A percentile compares a stretch with the other conserved stretches of the same genome.
Evolutionary conservation across 2,329 filamentous ascomycete species (phyloP).

Genomic region (Aspergillus hiratsukae): DNA sequence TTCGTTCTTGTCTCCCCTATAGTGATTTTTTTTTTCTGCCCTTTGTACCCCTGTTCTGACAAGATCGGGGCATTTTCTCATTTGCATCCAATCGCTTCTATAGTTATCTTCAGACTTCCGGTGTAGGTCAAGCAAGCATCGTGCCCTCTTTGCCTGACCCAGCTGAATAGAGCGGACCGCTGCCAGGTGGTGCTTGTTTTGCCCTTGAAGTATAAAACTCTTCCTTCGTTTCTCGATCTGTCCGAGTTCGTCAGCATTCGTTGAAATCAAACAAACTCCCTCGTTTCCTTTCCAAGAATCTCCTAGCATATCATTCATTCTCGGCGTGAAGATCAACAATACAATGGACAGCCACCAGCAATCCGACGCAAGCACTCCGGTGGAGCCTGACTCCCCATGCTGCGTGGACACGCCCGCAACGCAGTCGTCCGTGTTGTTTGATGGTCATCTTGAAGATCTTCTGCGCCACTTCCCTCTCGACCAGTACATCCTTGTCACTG

Average conservation of each 20-base stretch:
- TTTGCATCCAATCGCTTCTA: neutral
- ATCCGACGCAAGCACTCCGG: slow-evolving; percentile 29
- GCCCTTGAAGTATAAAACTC: slow-evolving; percentile 5
- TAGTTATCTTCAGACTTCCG: neutral
- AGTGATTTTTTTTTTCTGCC: neutral
- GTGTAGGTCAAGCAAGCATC: neutral
- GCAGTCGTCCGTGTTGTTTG: slow-evolving; percentile 43
- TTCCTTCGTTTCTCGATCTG: neutral
- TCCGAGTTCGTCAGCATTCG: neutral
- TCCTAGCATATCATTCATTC: neutral
- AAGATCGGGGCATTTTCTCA: neutral
- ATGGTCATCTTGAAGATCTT: slow-evolving; percentile 41
- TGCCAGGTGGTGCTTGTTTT: neutral
- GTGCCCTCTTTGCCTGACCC: neutral
- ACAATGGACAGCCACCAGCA: slow-evolving; percentile 27
- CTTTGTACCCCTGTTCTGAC: neutral
- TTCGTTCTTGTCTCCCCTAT: neutral
- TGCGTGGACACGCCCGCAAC: slow-evolving; percentile 42
- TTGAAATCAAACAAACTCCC: neutral
- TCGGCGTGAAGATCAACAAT: slow-evolving; percentile 11
- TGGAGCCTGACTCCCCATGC: slow-evolving; percentile 25
- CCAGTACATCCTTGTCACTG: slow-evolving; percentile 42
- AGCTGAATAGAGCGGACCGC: neutral
- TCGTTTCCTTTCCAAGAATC: slow-evolving; percentile 1
- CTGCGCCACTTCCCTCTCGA: slow-evolving; percentile 36